A percentile compares a stretch with the other conserved stretches of the same genome.
Conservation (phyloP, 1,139 yeast species). For the Kodamaea plutei region DNA sequence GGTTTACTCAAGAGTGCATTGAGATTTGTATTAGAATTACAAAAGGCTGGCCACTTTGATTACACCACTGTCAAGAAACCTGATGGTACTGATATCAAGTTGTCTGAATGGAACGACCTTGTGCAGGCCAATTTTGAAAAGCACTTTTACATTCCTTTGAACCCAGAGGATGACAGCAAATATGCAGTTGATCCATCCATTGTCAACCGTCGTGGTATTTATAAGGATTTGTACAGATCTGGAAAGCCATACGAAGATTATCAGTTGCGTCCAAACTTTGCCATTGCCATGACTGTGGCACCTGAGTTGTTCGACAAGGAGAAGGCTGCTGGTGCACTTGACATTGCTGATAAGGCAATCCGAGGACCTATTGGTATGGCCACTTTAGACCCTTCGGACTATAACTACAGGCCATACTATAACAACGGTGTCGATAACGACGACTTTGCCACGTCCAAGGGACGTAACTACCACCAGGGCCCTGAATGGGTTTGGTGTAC, state of each 20-base stretch:
- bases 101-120: conserved; percentile 66
- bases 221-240: conserved; percentile 76
- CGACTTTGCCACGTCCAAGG: conserved; percentile 91
- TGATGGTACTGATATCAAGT: conserved; percentile 54
- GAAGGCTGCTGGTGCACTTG: conserved; percentile 60
- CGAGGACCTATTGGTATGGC: conserved; percentile 92
- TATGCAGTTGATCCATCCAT: conserved; percentile 61
- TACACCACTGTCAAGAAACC: conserved; percentile 49
- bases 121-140: conserved; percentile 72
- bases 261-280: conserved; percentile 86
- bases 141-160: conserved; percentile 69
- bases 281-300: conserved; percentile 89
- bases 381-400: conserved; percentile 88
- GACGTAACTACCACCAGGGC: conserved; percentile 96
- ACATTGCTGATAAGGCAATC: conserved; percentile 64
- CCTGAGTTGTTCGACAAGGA: conserved; percentile 77
- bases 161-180: conserved; percentile 46
- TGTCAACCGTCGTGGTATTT: conserved; percentile 87
- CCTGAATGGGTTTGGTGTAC: conserved; percentile 97
- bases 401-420: conserved; percentile 88
- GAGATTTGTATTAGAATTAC: conserved; percentile 67
- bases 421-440: conserved; percentile 71
- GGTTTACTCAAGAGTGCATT: conserved; percentile 83
- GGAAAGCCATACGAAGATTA: conserved; percentile 93
- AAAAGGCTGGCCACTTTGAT: conserved; percentile 51